Evolutionary conservation across 1,284 basidiomycete genomes (phyloP), one percentile per base, ranked within the genome.

Genomic region (Amylostereum areolatum): DNA sequence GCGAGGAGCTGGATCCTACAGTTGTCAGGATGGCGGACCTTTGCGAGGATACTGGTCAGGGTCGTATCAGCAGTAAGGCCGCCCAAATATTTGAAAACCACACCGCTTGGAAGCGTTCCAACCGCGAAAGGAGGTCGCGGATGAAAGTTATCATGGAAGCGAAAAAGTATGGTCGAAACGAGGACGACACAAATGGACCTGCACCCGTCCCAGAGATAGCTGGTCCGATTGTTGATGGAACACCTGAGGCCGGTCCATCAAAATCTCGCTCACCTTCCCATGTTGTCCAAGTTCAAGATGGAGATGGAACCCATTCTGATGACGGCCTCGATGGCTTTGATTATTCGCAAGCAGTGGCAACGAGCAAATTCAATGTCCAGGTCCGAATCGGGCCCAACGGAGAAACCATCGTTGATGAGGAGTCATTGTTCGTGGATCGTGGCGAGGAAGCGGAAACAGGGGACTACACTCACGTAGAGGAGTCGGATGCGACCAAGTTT

Each of bases 371-470:
- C 59, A 89, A 82, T 54, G 86, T 87, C 9, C 88, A 90, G 66
- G 78, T 92, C 54, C 80, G 88, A 30, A 83, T 91, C 52, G 87
- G 86, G 7, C 83, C 88, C 2, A 87, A 85, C 58, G 89, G 89
- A 43, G 83, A 89, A 63, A 84, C 85, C 4, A 78, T 92, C 45
- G 76, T 92, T 46, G 88, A 92, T 58, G 87, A 91, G 63, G 80
- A 87, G 32, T 89, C 86, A 11, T 67, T 91, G 11, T 80, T 83
- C 50, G 83, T 92, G 33, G 86, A 90, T 57, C 78, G 85, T 11
- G 70, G 74, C 45, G 70, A 71, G 32, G 82, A 81, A 29, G 75
- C 80, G 46, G 81, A 82, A 41, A 84, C 82, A 2, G 73, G 78
- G 11, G 73, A 79, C 47, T 89, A 90, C 62, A 86, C 84, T 3